These are phyloP conservation scores for Blumeria graminis DNA, from an alignment of 2,329 filamentous ascomycete species.

Conservation along the genomic window DNA sequence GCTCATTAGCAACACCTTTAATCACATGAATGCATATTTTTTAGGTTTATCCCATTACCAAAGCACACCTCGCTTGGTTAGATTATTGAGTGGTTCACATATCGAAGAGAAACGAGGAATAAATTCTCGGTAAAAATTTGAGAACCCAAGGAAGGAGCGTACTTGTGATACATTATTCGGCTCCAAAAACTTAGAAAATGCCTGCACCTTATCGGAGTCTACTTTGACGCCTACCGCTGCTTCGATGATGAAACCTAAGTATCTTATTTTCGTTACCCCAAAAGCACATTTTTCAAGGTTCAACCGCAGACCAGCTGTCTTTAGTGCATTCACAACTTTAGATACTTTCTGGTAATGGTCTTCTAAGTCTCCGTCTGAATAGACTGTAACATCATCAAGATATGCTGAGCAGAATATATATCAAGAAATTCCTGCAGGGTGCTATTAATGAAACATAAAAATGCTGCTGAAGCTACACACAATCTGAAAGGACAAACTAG, in stretches of 20 bases:
- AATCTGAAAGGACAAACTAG: conserved; percentile 2
- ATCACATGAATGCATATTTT: background rate
- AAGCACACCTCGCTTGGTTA: background rate
- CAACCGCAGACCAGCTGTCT: background rate
- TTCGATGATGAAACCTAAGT: background rate
- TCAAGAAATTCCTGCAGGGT: background rate
- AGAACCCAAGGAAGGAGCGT: background rate
- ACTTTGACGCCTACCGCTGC: background rate
- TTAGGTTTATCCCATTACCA: background rate
- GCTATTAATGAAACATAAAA: background rate
- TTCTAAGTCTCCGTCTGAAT: background rate
- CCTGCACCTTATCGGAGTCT: background rate
- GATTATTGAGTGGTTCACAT: background rate
- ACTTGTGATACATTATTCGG: background rate
- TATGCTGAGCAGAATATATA: background rate
- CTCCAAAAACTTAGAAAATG: background rate
- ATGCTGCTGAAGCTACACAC: background rate
- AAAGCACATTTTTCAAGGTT: background rate
- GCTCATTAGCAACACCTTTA: background rate
- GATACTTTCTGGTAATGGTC: background rate
- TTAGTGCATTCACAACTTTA: background rate
- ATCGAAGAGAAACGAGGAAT: background rate
- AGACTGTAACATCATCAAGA: conserved; percentile 1
- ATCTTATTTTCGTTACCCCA: background rate
- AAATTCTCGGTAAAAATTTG: background rate